phyloP scores from a whole-genome alignment of 768 basidiomycete genomes.

The Russula ochroleuca region DNA sequence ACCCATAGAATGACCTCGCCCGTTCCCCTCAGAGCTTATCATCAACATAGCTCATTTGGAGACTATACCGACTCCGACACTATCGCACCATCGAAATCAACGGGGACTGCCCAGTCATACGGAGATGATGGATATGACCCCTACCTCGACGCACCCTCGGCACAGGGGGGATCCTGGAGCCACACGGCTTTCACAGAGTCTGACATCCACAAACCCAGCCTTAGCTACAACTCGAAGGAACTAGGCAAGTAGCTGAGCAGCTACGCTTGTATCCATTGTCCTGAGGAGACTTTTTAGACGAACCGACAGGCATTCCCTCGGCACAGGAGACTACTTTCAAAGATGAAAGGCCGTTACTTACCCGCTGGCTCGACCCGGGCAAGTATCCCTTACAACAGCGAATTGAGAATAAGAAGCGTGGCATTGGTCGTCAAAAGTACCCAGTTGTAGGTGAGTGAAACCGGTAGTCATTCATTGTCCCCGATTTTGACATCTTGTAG shows the following conservation, averaged over 20 bases:
- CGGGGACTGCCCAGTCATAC: slow-evolving; percentile 16
- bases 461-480: neutral
- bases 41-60: neutral
- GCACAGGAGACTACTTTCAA: neutral
- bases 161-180: neutral
- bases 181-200: neutral
- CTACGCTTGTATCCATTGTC: neutral
- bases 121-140: slow-evolving; percentile 16
- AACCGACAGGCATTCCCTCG: neutral
- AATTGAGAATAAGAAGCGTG: slow-evolving; percentile 84
- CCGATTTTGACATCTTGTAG: slow-evolving; percentile 36
- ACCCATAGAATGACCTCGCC: slow-evolving; percentile 40
- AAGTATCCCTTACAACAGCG: slow-evolving; percentile 66
- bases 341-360: slow-evolving; percentile 5
- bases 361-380: slow-evolving; percentile 18
- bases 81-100: neutral
- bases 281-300: slow-evolving; percentile 7
- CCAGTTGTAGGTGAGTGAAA: slow-evolving; percentile 64
- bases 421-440: slow-evolving; percentile 75
- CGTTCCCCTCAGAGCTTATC: slow-evolving; percentile 4
- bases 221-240: slow-evolving; percentile 14
- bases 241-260: slow-evolving; percentile 7
- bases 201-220: slow-evolving; percentile 5
- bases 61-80: neutral
- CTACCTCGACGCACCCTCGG: slow-evolving; percentile 6